A percentile compares a stretch with the other conserved stretches of the same genome.
Evolutionary conservation across 1,284 basidiomycete species (phyloP).

Genomic region (Psilocybe mexicana): DNA sequence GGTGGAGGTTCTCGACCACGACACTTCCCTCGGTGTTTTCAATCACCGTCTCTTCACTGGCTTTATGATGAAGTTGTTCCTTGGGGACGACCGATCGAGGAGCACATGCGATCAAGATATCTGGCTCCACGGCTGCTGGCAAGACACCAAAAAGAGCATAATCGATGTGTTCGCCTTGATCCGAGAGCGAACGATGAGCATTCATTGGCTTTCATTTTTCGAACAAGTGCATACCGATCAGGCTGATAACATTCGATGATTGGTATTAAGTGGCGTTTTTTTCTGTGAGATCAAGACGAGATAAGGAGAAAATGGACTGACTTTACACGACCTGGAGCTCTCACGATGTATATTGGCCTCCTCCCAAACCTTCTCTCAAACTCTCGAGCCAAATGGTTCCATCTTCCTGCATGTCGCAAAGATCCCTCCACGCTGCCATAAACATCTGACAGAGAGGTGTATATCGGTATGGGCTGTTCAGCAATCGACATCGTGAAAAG

Average conservation of each 20-base stretch:
- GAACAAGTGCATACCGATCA: conserved; percentile 33
- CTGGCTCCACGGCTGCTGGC: conserved; percentile 82
- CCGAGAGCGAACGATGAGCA: conserved; percentile 22
- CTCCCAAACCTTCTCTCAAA: conserved; percentile 69
- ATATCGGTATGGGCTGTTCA: conserved; percentile 63
- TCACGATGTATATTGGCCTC: conserved; percentile 68
- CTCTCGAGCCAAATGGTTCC: conserved; percentile 61
- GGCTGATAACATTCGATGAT: conserved; percentile 23
- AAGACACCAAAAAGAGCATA: conserved; percentile 81
- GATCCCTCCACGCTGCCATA: conserved; percentile 58
- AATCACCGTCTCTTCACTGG: conserved; percentile 14
- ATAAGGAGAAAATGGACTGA: conserved; percentile 34
- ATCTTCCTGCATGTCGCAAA: conserved; percentile 62
- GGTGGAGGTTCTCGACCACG: conserved; percentile 64
- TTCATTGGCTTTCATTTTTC: background rate
- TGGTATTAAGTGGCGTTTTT: background rate
- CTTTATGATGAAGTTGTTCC: background rate
- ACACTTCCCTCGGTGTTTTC: conserved; percentile 48
- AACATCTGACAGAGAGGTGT: conserved; percentile 59
- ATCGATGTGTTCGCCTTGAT: conserved; percentile 82
- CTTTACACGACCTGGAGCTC: conserved; percentile 88
- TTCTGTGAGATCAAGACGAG: background rate
- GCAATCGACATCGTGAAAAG: conserved; percentile 48
- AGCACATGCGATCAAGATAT: conserved; percentile 83
- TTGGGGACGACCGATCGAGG: conserved; percentile 36